Conservation (phyloP, 78 protist genomes). For the Parvularia atlantis region DNA sequence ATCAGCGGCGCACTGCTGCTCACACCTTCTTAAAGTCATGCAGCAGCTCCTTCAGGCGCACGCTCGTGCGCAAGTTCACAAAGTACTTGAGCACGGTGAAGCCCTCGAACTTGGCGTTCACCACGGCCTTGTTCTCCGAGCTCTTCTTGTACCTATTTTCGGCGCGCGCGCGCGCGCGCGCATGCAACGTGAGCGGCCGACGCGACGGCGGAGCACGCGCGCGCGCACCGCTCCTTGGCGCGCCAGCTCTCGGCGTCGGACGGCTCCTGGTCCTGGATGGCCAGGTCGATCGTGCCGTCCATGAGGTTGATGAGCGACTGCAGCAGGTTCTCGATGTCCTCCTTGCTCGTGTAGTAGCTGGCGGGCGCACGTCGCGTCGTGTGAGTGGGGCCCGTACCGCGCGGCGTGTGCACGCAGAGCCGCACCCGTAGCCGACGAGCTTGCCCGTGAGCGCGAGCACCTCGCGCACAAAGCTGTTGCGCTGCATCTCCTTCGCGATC, state of each 20-base stretch:
- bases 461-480: too few species aligned
- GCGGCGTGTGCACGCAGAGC: too few species aligned
- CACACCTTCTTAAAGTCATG: neutral
- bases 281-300: neutral
- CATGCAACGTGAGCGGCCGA: too few species aligned
- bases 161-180: too few species aligned
- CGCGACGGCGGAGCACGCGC: too few species aligned
- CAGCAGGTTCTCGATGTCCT: neutral
- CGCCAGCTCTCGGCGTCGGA: neutral
- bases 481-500: too few species aligned
- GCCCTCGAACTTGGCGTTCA: neutral
- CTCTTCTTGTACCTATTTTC: too few species aligned
- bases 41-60: neutral
- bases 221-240: neutral
- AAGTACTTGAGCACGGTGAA: neutral
- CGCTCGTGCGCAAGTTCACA: neutral
- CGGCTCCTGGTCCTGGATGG: neutral
- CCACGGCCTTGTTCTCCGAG: neutral
- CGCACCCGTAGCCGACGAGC: too few species aligned
- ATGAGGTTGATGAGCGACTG: neutral
- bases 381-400: too few species aligned
- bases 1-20: too few species aligned
- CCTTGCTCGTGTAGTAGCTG: neutral
- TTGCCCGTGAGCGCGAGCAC: too few species aligned
- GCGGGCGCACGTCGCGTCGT: too few species aligned